Evolutionary conservation across 129 eudicot genomes (phyloP), one percentile per base, ranked within the genome.

Genomic region (Saussurea involucrata): DNA sequence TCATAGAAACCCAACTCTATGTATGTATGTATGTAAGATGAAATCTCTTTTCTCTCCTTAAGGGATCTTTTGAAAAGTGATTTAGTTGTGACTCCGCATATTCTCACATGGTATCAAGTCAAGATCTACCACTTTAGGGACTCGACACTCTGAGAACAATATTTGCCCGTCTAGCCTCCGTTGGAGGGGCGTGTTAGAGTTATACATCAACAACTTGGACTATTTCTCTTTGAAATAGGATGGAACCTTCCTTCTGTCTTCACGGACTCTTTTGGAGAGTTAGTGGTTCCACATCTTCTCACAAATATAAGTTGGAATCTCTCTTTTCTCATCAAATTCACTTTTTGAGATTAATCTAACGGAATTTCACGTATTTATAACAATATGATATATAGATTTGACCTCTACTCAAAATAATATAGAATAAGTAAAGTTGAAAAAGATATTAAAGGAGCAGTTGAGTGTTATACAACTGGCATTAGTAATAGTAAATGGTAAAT

Each of bases 401-500:
- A 15, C 1, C 6, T 49, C 58, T 49, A 17, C 18, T 22, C 7
- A 53, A n/a, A 53, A 53, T 53, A 53, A 53, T 53, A 37, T 37
- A 37, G 11, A 37, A 37, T 7, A 7, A 37, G 2, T 2, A 4
- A 17, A 17, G 1, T 40, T 5, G 6, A 49, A 58, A 58, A 21
- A 8, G 75, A 33, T 55, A 34, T 61, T 57, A 34, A 55, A 33
- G 20, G 67, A 17, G 22, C 22, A 53, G 8, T 53, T 53, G 61
- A 53, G 61, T 53, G 61, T 53, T 29, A 22, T 6, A 15, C 8
- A 28, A 78, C 37, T 80, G 74, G 74, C 78, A 68, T 24, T 73
- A 65, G 78, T 44, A 71, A 12, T 79, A 58, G 13, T 72, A 72
- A 71, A 64, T 44, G 37, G 31, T n/a, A 27, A 27, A 27, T 27